Percentiles rank a stretch among this genome's conserved stretches.
phyloP scores from a whole-genome alignment of 257 asterid genomes.

The Coffea eugenioides region DNA sequence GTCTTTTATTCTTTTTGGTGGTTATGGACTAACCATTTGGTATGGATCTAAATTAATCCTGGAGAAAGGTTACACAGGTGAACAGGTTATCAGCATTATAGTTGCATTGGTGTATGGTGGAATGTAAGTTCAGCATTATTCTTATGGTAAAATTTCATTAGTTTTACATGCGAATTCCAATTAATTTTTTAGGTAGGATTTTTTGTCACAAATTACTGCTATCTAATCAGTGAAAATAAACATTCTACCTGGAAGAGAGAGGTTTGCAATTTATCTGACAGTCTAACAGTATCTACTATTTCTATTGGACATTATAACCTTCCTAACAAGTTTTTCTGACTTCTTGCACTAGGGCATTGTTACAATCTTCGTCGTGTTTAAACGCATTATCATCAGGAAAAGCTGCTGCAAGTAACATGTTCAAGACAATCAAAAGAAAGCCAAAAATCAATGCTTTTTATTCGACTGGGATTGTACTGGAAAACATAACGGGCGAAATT shows the following conservation, averaged over 20 bases:
- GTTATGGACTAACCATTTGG: constrained; percentile 72
- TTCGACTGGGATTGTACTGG: constrained; percentile 23
- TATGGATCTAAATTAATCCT: constrained; percentile 57
- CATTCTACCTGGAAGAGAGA: not conserved
- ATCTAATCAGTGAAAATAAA: not conserved
- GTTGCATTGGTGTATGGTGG: constrained; percentile 46
- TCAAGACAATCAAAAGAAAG: constrained; percentile 17
- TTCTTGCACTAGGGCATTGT: constrained; percentile 22
- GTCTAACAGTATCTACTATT: not conserved
- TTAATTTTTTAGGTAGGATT: no score
- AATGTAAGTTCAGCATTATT: constrained; percentile 28
- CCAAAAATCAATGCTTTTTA: constrained; percentile 20
- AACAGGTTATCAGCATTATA: constrained; percentile 48
- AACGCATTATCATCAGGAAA: constrained; percentile 24
- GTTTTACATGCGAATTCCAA: no score
- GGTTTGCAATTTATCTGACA: not conserved
- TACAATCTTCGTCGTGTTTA: constrained; percentile 19
- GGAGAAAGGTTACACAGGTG: constrained; percentile 49
- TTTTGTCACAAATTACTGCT: not conserved
- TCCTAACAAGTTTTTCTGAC: not conserved
- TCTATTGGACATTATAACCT: not conserved
- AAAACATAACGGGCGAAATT: constrained; percentile 31
- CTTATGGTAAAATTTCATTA: no score
- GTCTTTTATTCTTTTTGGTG: constrained; percentile 36
- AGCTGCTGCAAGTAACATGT: constrained; percentile 26